Percentiles rank a stretch among this genome's conserved stretches.
These are phyloP conservation scores for Hippophae tibetana DNA, from an alignment of 306 rosid species.

Conservation along the genomic window DNA sequence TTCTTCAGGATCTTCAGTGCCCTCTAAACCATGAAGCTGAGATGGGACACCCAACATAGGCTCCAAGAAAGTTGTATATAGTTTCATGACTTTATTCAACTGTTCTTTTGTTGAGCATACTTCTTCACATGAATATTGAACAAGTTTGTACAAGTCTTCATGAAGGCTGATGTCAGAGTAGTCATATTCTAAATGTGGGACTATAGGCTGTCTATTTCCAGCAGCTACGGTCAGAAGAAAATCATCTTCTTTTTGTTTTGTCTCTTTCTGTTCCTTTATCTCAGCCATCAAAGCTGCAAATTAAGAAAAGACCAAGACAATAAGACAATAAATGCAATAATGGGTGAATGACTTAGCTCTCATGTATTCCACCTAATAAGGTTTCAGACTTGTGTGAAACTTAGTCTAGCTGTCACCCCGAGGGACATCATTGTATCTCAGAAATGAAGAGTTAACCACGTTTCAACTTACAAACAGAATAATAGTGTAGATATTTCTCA, in stretches of 20 bases:
- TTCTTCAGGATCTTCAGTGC: conserved; percentile 43
- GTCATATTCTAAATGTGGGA: conserved; percentile 77
- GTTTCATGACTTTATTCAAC: conserved; percentile 66
- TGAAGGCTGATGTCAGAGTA: conserved; percentile 60
- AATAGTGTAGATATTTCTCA: too few species aligned
- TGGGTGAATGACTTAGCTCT: too few species aligned
- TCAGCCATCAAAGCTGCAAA: conserved; percentile 76
- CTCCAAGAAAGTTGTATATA: conserved; percentile 80
- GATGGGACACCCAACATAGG: conserved; percentile 76
- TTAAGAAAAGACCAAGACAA: conserved; percentile 5
- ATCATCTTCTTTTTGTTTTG: conserved; percentile 75
- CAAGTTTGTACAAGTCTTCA: conserved; percentile 79
- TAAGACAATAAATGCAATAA: too few species aligned
- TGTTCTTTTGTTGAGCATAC: conserved; percentile 71
- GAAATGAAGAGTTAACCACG: not conserved
- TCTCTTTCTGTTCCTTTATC: conserved; percentile 84
- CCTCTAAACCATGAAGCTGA: conserved; percentile 42
- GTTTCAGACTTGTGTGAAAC: not conserved
- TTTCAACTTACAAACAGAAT: too few species aligned
- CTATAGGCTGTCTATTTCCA: conserved; percentile 61
- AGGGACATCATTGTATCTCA: not conserved
- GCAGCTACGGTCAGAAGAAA: conserved; percentile 71
- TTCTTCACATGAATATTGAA: conserved; percentile 79
- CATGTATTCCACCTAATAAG: too few species aligned
- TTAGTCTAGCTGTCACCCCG: not conserved